phyloP scores from a whole-genome alignment of 2,329 filamentous ascomycete genomes.

The Sporothrix euskadiensis region DNA sequence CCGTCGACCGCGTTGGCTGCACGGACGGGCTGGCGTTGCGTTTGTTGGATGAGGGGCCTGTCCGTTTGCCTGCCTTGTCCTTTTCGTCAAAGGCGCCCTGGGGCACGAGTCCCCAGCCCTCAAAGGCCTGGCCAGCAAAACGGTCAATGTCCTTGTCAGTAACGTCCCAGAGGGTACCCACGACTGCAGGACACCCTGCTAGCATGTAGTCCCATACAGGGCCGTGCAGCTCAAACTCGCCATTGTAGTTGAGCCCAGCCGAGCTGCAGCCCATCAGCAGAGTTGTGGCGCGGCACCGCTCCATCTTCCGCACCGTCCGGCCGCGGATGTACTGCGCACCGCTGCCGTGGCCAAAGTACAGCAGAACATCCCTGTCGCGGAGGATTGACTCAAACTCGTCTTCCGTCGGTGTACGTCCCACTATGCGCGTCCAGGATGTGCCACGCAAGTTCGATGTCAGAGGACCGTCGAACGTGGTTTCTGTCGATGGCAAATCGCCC shows the following conservation, averaged over 20 bases:
- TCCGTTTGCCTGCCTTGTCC: constrained; percentile 4
- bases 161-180: constrained; percentile 96
- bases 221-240: constrained; percentile 87
- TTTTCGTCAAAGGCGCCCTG: constrained; percentile 47
- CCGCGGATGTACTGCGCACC: constrained; percentile 92
- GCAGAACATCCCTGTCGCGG: constrained; percentile 66
- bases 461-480: constrained; percentile 68
- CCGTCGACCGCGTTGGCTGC: constrained; percentile 32
- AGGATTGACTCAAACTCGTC: constrained; percentile 72
- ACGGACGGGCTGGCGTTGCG: constrained; percentile 2
- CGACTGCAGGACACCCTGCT: constrained; percentile 79
- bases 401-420: constrained; percentile 71
- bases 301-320: constrained; percentile 75
- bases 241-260: constrained; percentile 74
- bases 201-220: constrained; percentile 91
- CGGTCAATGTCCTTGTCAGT: constrained; percentile 97
- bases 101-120: constrained; percentile 78
- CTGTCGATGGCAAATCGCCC: constrained; percentile 77
- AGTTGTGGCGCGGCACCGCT: constrained; percentile 69
- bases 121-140: constrained; percentile 75
- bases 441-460: constrained; percentile 63
- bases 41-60: constrained; percentile 26
- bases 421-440: constrained; percentile 67
- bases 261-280: constrained; percentile 95
- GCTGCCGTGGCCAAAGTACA: constrained; percentile 96